Percentiles rank a stretch among this genome's conserved stretches.
phyloP scores from a whole-genome alignment of 2,329 filamentous ascomycete genomes.

The Fusarium zealandicum region DNA sequence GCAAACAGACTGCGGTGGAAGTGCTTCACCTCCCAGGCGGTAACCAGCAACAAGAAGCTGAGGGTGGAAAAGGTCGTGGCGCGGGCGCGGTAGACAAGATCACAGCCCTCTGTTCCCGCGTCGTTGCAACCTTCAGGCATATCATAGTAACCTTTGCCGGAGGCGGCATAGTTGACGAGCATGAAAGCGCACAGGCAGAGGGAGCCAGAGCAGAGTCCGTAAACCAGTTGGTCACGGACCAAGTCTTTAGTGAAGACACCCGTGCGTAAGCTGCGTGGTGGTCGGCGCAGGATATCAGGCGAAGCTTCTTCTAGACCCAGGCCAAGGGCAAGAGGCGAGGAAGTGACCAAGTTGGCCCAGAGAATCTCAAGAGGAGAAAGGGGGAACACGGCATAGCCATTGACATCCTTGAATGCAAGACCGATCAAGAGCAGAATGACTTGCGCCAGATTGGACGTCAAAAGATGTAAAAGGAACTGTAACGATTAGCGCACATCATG shows the following conservation, averaged over 20 bases:
- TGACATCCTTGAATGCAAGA: conserved; percentile 70
- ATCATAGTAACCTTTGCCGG: conserved; percentile 53
- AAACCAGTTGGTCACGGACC: conserved; percentile 71
- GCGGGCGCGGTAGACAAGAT: conserved; percentile 67
- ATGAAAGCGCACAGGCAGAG: conserved; percentile 69
- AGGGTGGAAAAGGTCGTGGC: conserved; percentile 74
- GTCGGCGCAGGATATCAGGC: conserved; percentile 71
- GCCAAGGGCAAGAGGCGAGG: conserved; percentile 74
- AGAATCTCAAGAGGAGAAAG: conserved; percentile 76
- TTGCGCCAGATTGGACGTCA: conserved; percentile 75
- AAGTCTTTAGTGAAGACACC: conserved; percentile 72
- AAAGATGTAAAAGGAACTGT: conserved; percentile 68
- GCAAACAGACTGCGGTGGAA: conserved; percentile 73
- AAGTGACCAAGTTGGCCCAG: conserved; percentile 79
- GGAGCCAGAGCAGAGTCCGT: conserved; percentile 68
- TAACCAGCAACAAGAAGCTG: conserved; percentile 71
- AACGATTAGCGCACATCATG: conserved; percentile 21
- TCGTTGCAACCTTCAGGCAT: conserved; percentile 68
- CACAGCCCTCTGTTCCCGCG: conserved; percentile 57
- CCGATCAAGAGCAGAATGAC: conserved; percentile 73
- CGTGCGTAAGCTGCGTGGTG: conserved; percentile 65
- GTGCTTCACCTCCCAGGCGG: conserved; percentile 78
- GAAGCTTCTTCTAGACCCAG: conserved; percentile 74
- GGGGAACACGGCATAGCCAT: conserved; percentile 69
- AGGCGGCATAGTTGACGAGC: conserved; percentile 61